Percentiles rank a stretch among this genome's conserved stretches.
phyloP scores from a whole-genome alignment of 176 grass and related monocot genomes.

The Alopecurus myosuroides region DNA sequence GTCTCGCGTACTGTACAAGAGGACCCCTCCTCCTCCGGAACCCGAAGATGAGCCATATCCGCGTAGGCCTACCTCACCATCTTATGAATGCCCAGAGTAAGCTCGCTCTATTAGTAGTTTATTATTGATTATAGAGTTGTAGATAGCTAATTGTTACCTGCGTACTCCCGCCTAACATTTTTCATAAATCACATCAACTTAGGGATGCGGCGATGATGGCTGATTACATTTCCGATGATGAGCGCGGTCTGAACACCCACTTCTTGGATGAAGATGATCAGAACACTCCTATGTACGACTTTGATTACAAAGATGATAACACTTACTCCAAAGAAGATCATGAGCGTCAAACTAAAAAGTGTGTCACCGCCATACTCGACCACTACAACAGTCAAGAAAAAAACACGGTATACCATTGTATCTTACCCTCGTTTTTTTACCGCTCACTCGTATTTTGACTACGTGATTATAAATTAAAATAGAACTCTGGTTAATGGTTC shows the following conservation, averaged over 20 bases:
- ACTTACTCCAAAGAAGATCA: not conserved
- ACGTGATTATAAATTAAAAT: not conserved
- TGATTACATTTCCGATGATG: not conserved
- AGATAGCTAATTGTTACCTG: not conserved
- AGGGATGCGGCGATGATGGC: too few species aligned
- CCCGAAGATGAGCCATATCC: not conserved
- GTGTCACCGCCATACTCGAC: not conserved
- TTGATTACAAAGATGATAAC: not conserved
- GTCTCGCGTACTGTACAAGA: not conserved
- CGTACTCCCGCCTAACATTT: not conserved
- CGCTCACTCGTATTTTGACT: not conserved
- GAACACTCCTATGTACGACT: not conserved
- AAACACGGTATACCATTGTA: not conserved
- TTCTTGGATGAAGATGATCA: not conserved
- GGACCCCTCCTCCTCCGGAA: not conserved
- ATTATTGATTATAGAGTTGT: too few species aligned
- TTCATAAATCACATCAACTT: not conserved
- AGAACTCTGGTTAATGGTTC: not conserved
- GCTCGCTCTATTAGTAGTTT: too few species aligned
- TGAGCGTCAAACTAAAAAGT: not conserved
- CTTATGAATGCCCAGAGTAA: not conserved
- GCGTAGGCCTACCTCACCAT: not conserved
- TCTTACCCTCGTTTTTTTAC: not conserved
- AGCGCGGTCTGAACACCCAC: not conserved
- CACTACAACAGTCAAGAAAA: not conserved